Base-by-base conservation (phyloP, 2,329 filamentous ascomycete species). In the Ophiobolus disseminans region DNA sequence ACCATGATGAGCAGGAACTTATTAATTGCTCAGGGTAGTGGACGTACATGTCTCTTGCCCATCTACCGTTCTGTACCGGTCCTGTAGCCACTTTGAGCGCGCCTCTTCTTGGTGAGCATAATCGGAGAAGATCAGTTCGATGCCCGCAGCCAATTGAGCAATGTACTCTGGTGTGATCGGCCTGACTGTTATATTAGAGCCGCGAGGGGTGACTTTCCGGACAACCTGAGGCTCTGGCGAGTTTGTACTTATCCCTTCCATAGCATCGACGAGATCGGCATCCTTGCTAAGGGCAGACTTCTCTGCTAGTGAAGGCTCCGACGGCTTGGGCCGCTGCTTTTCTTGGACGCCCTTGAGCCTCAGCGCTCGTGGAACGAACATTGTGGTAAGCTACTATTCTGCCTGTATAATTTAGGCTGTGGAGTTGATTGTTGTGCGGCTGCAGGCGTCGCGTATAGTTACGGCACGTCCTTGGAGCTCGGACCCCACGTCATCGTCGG, bases 71-170 rank as follows among this genome's bases (percentile, higher is more conserved):
- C 67, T 57, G 40, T 68, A 62, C 13, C 43, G 62, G 14, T 60
- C 43, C 17, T 57, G 50, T 5, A 73, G 55, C 69, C 69, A 72
- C 31, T 32, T 48, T 3, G 54, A 44, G 14, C 62, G 53, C 31
- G 48, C 34, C 13, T 61, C 43, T 26, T 72, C 60, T 22, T 72
- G 65, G 37, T 63, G 63, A n/a, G 70, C 70, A 42, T 72, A 72
- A 40, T 72, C 68, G 44, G 65, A 67, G 42, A 73, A 71, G 38
- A 72, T 60, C 31, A 73, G 39, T 38, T 71, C 66, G 7, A 72
- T 54, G 10, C 68, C 70, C 34, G 58, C 63, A 40, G 61, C 57
- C 26, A 72, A 40, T 38, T 69, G 60, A 25, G 53, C 60, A 40
- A 73, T 36, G 41, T 69, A 71, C 19, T 69, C 66, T 16, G 57